These are phyloP conservation scores for Termitomyces eurrhizus DNA, from an alignment of 768 basidiomycete species.

Conservation along the genomic window DNA sequence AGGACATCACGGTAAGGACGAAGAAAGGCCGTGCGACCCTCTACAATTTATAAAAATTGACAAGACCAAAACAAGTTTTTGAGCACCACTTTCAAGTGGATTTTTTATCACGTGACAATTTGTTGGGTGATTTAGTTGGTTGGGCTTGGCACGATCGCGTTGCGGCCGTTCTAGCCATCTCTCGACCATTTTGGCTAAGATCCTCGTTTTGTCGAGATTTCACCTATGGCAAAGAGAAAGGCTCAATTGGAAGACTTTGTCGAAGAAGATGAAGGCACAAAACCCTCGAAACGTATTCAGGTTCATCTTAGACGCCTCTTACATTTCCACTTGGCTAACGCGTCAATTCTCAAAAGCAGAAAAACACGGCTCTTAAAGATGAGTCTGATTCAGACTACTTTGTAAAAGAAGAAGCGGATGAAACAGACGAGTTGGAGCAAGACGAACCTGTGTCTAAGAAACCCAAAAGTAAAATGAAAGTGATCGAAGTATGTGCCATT, in stretches of 20 bases:
- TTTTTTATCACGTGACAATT: conserved; percentile 11
- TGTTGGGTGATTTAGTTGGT: conserved; percentile 1
- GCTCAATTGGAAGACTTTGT: conserved; percentile 9
- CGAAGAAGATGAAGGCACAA: conserved; percentile 6
- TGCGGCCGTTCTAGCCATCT: neutral
- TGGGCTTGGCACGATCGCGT: conserved; percentile 2
- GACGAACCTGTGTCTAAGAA: conserved; percentile 29
- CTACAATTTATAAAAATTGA: conserved; percentile 8
- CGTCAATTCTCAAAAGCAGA: conserved; percentile 6
- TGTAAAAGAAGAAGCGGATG: conserved; percentile 16
- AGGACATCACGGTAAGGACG: conserved; percentile 38
- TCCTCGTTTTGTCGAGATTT: neutral
- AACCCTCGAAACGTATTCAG: conserved; percentile 6
- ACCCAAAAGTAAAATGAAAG: conserved; percentile 22
- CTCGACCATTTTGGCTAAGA: neutral
- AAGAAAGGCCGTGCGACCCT: conserved; percentile 4
- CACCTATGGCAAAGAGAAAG: conserved; percentile 27
- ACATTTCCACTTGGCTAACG: neutral
- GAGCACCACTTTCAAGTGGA: conserved; percentile 15
- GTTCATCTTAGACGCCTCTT: neutral
- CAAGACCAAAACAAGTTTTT: neutral
- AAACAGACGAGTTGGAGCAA: neutral
- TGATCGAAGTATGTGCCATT: neutral
- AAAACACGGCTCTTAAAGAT: conserved; percentile 5
- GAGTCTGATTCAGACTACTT: conserved; percentile 17